Conservation (phyloP, 768 basidiomycete species). For the Lyophyllum semitale region DNA sequence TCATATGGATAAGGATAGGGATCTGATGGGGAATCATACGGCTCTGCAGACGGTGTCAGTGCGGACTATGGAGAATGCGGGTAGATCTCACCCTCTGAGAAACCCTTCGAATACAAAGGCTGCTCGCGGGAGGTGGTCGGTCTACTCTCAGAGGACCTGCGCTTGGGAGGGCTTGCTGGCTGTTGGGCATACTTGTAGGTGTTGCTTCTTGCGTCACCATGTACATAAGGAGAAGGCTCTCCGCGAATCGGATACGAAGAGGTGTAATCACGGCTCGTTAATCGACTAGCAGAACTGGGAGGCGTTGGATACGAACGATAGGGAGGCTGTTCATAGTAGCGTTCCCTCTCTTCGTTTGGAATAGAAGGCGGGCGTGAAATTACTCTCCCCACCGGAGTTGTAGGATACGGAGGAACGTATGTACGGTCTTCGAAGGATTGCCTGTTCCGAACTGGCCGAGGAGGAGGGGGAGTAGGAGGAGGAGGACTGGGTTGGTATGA, state of each 20-base stretch:
- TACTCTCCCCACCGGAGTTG: neutral
- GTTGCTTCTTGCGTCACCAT: too few relatives aligned
- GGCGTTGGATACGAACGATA: slow-evolving; percentile 20
- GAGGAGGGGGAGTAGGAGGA: too few relatives aligned
- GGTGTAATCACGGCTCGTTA: slow-evolving; percentile 16
- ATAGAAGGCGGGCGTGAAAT: slow-evolving; percentile 15
- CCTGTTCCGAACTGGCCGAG: slow-evolving; percentile 23
- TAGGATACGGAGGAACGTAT: slow-evolving; percentile 7
- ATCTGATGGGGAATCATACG: slow-evolving; percentile 9
- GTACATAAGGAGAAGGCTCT: too few relatives aligned
- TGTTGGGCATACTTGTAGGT: too few relatives aligned
- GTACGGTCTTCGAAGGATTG: slow-evolving; percentile 26
- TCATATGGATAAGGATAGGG: slow-evolving; percentile 15
- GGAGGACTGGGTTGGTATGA: slow-evolving; percentile 12
- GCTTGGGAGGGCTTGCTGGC: slow-evolving; percentile 15
- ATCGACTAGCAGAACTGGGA: slow-evolving; percentile 16
- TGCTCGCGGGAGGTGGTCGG: slow-evolving; percentile 16
- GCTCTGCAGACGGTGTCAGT: slow-evolving; percentile 3
- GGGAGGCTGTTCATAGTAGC: slow-evolving; percentile 7
- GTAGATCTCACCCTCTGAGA: slow-evolving; percentile 12
- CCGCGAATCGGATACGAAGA: too few relatives aligned
- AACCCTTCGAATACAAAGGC: slow-evolving; percentile 17
- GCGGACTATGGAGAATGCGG: neutral
- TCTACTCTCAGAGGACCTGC: slow-evolving; percentile 17
- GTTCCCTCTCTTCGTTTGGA: slow-evolving; percentile 17